These are phyloP conservation scores for Marasmius sp. DNA, from an alignment of 1,284 basidiomycete genomes.

Conservation along the genomic window DNA sequence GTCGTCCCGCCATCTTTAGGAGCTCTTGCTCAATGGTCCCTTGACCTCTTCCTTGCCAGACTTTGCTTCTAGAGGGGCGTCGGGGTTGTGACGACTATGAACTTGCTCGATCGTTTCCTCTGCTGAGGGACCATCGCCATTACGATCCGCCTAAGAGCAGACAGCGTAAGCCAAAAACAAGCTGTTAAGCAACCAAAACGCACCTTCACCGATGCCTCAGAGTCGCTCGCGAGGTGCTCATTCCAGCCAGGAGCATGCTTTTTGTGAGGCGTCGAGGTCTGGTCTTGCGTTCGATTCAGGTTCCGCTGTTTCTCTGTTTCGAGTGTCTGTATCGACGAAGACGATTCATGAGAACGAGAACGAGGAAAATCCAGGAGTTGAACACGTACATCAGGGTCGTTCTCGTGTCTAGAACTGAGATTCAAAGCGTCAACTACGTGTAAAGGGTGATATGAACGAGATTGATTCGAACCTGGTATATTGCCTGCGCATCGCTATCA, in stretches of 20 bases:
- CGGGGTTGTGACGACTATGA: conserved; percentile 29
- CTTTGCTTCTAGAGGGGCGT: conserved; percentile 31
- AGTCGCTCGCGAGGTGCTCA: conserved; percentile 62
- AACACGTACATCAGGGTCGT: conserved; percentile 53
- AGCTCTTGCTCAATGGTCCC: conserved; percentile 22
- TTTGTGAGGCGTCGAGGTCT: conserved; percentile 47
- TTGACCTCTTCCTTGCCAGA: conserved; percentile 33
- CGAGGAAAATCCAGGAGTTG: not conserved
- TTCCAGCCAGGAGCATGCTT: conserved; percentile 72
- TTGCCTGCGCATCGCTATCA: not conserved
- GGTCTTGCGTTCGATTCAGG: conserved; percentile 46
- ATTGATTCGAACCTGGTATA: conserved; percentile 1
- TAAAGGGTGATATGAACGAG: not conserved
- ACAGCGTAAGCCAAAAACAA: not conserved
- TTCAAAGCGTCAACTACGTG: not conserved
- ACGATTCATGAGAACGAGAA: not conserved
- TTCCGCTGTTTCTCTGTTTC: conserved; percentile 60
- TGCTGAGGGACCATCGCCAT: conserved; percentile 37
- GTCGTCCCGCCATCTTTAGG: too few relatives aligned
- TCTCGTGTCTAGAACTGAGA: conserved; percentile 62
- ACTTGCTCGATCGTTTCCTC: conserved; percentile 38
- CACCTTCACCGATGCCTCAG: conserved; percentile 74
- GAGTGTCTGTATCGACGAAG: conserved; percentile 36
- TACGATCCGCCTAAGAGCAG: not conserved
- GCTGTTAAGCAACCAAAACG: not conserved